phyloP scores from a whole-genome alignment of 2,329 filamentous ascomycete genomes.

The Cercospora sp. region DNA sequence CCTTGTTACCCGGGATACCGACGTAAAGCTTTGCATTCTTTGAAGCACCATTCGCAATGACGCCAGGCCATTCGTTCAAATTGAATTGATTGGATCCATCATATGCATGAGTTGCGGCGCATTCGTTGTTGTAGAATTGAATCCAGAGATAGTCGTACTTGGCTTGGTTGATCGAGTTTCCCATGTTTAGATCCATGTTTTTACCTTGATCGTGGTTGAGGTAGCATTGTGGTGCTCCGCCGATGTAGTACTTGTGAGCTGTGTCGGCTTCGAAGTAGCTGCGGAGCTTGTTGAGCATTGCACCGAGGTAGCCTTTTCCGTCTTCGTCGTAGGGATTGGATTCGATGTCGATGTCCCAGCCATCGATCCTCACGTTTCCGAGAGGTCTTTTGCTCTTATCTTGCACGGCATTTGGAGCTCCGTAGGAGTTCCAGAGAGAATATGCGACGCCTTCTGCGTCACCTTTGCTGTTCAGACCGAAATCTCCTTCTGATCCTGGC shows the following conservation, averaged over 20 bases:
- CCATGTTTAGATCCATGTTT: conserved; percentile 42
- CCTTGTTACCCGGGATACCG: conserved; percentile 43
- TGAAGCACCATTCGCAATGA: conserved; percentile 16
- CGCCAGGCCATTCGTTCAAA: conserved; percentile 38
- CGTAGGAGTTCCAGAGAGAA: conserved; percentile 48
- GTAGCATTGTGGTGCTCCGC: conserved; percentile 47
- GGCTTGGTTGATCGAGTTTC: conserved; percentile 34
- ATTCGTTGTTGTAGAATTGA: conserved; percentile 46
- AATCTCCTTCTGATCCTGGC: conserved; percentile 43
- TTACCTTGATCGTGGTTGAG: conserved; percentile 27
- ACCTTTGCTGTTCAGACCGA: conserved; percentile 38
- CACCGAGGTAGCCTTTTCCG: conserved; percentile 42
- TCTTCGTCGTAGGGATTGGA: conserved; percentile 12
- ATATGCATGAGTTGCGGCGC: conserved; percentile 17
- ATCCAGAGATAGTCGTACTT: conserved; percentile 45
- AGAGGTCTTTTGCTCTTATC: conserved; percentile 7
- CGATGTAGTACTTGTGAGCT: conserved; percentile 47
- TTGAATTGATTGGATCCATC: conserved; percentile 44
- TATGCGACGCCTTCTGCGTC: conserved; percentile 45
- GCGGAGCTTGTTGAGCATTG: conserved; percentile 36
- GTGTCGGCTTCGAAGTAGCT: conserved; percentile 42
- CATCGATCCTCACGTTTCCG: conserved; percentile 47
- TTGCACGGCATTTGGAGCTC: conserved; percentile 22
- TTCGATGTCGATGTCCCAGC: conserved; percentile 55
- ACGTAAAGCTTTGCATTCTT: conserved; percentile 53